phyloP scores from a whole-genome alignment of 176 grass and related monocot species.

The Triticum monococcum region DNA sequence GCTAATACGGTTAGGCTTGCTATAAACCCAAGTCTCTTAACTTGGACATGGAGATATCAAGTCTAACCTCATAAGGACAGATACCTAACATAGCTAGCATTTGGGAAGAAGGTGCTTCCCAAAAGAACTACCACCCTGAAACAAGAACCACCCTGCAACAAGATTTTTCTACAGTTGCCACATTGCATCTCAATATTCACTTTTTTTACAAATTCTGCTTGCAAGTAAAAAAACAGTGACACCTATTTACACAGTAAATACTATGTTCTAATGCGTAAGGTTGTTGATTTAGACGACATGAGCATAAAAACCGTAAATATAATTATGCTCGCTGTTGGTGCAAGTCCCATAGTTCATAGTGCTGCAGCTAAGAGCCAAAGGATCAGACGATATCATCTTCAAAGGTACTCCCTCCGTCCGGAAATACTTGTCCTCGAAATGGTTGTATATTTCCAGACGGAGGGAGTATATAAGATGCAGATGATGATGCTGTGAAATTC shows the following conservation, averaged over 20 bases:
- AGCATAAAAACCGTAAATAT: too few species aligned
- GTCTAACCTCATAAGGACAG: not conserved
- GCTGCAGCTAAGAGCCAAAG: slow-evolving; percentile 42
- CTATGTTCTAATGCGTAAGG: too few species aligned
- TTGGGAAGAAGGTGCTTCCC: not conserved
- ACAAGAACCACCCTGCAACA: too few species aligned
- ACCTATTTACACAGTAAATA: too few species aligned
- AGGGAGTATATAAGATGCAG: not conserved
- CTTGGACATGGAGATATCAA: not conserved
- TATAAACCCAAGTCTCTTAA: not conserved
- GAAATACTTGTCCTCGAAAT: too few species aligned
- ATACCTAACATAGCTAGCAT: too few species aligned
- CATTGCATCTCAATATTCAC: not conserved
- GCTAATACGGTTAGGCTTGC: not conserved
- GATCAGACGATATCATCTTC: not conserved
- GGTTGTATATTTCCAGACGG: too few species aligned
- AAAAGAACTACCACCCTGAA: not conserved
- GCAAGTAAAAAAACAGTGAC: too few species aligned
- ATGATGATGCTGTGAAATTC: not conserved
- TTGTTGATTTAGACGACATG: too few species aligned
- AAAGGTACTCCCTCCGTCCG: too few species aligned
- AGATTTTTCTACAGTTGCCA: not conserved
- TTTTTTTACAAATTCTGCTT: too few species aligned
- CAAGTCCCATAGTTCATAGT: slow-evolving; percentile 63
- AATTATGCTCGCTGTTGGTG: slow-evolving; percentile 31